Evolutionary conservation across 768 basidiomycete genomes (phyloP).

Genomic region (Chalciporus pseudorubinellus): DNA sequence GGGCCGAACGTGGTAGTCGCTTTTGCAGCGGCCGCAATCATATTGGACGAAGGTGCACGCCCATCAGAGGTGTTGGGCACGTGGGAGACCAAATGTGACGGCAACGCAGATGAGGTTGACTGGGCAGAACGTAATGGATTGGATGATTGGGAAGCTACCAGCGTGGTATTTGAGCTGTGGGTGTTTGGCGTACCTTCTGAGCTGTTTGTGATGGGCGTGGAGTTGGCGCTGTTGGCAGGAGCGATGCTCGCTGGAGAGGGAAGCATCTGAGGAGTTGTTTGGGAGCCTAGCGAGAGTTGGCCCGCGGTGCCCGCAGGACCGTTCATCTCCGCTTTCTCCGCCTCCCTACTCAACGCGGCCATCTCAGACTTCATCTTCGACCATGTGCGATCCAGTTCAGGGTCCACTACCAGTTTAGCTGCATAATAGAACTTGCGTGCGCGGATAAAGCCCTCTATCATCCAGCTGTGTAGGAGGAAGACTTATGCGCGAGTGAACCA

Average conservation of each 20-base stretch:
- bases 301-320: conserved; percentile 24
- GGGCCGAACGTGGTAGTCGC: conserved; percentile 30
- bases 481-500: conserved; percentile 26
- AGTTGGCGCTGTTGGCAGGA: conserved; percentile 68
- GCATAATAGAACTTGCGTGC: conserved; percentile 47
- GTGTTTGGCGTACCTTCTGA: conserved; percentile 55
- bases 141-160: conserved; percentile 26
- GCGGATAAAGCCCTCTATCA: conserved; percentile 77
- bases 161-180: conserved; percentile 23
- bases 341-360: conserved; percentile 32
- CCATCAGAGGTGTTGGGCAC: conserved; percentile 30
- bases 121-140: conserved; percentile 27
- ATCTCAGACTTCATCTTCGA: conserved; percentile 33
- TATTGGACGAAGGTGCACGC: conserved; percentile 25
- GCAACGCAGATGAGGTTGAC: conserved; percentile 39
- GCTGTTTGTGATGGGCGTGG: conserved; percentile 63
- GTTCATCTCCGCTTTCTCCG: conserved; percentile 36
- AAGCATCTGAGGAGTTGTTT: conserved; percentile 68
- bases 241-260: conserved; percentile 74
- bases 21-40: conserved; percentile 32
- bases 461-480: conserved; percentile 47
- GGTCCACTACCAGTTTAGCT: conserved; percentile 32
- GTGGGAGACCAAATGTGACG: conserved; percentile 33
- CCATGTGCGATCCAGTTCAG: conserved; percentile 36
- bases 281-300: conserved; percentile 28